Evolutionary conservation across 2,329 filamentous ascomycete genomes (phyloP), one percentile per base, ranked within the genome.

Genomic region (Aspergillus sp.): DNA sequence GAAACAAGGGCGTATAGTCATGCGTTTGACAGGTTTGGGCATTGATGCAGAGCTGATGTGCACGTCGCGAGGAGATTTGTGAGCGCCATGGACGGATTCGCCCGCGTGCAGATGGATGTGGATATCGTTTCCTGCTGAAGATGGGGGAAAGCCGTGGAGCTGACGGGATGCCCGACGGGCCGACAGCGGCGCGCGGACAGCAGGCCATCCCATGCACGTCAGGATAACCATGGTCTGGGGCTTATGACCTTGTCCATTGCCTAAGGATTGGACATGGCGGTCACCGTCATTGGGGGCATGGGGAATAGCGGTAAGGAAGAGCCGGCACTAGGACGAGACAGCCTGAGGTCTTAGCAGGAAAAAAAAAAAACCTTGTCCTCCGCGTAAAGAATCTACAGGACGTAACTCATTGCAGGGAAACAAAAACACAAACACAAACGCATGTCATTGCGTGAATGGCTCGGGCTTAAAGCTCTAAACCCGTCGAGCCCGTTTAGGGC

Each of bases 151-250:
- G 44, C 45, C 56, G 55, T 60, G 58, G 58, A 58, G 58, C 59
- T 58, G 56, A 52, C 54, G 52, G 59, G 51, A 62, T 49, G 56
- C 47, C 58, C 53, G 55, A 64, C 61, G 61, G 60, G 52, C 60
- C 60, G 61, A 55, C 50, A 60, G 56, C 56, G 53, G 54, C 53
- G 54, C 58, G 57, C 57, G 56, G 60, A 57, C 59, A 56, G 52
- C 43, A 55, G 41, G 24, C 47, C 50, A 60, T 55, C 58, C 49
- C 42, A 61, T 59, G 59, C 57, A 61, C 44, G 57, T 59, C 59
- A 58, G 36, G 46, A 53, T 53, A 16, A 26, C 57, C 50, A 58
- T 52, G 50, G 43, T n/a, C 47, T 50, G 26, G 50, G 42, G 47
- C 45, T 53, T 55, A 57, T 49, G 38, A 47, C 36, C 47, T 44